Base-by-base conservation (phyloP, 1,284 basidiomycete species). In the Coniferiporia weirii region DNA sequence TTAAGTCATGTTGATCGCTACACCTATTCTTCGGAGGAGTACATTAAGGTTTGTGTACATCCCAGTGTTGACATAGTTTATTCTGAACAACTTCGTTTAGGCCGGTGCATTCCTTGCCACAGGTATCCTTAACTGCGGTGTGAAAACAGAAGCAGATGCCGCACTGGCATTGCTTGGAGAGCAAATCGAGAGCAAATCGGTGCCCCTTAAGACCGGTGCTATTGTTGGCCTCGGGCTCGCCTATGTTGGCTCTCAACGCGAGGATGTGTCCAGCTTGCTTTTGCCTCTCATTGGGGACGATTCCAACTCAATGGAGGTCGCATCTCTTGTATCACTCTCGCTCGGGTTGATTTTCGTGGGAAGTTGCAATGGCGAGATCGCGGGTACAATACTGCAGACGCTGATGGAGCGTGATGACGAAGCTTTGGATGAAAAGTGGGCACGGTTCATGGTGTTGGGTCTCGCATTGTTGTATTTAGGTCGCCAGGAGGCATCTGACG, bases 1-100 rank as follows among this genome's bases (percentile, higher is more conserved):
- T 80, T 99, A 59, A 90, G 87, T 70, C 92, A 96, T 67, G 90
- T 98, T 65, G 97, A 99, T 79, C 98, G 95, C 75, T 99, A 98
- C 76, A 94, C 95, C 3, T 99, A 99, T 74, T 95, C 93, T 0
- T 76, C 89, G 7, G 96, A 99, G 68, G 97, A 99, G 72, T 82
- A 95, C 71, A 98, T 99, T 80, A 98, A 98, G 78, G 87, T 83
- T 64, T 40, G 65, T 64, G 3, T 8, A 3, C 48, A 34, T 59
- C 45, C 7, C 27, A 19, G 13, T 10, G 35, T 56, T 27, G 43
- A 34, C 19, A 45, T 35, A 61, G 7, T 59, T 52, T 22, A 47
- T 63, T 43, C 58, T 53, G 36, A 49, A 22, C 52, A n/a, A 15
- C 44, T 27, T 47, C 34, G 32, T 48, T 27, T 63, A 88, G 83